Percentiles rank a stretch among this genome's conserved stretches.
phyloP scores from a whole-genome alignment of 2,329 filamentous ascomycete genomes.

The Venturia pyrina region DNA sequence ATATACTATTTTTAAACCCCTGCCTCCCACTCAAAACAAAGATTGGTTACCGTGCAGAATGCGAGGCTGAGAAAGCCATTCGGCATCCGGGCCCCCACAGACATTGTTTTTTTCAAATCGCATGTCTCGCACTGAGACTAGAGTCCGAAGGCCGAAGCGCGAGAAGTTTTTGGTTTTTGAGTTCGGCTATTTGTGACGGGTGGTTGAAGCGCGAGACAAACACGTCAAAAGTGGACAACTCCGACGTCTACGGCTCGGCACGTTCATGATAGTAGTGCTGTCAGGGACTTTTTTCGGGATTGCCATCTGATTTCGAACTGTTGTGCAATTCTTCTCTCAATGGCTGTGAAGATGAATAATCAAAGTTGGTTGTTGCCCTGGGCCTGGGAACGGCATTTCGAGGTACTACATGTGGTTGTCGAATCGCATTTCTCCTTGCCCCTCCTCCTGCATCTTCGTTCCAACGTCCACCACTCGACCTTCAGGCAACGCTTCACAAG shows the following conservation, averaged over 20 bases:
- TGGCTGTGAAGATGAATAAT: neutral
- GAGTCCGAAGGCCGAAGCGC: neutral
- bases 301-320: neutral
- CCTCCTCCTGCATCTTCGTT: neutral
- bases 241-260: neutral
- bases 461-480: neutral
- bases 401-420: neutral
- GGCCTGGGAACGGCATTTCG: neutral
- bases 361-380: neutral
- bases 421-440: neutral
- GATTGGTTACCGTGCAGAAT: neutral
- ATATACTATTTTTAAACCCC: neutral
- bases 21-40: neutral
- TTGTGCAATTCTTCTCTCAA: neutral
- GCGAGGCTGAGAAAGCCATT: neutral
- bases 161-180: neutral
- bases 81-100: neutral
- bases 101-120: neutral
- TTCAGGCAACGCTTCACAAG: slow-evolving; percentile 1
- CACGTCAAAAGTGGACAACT: neutral
- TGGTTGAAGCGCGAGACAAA: neutral
- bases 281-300: neutral
- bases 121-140: neutral
- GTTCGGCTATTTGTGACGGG: neutral
- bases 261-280: neutral